Evolutionary conservation across 768 basidiomycete genomes (phyloP).

Genomic region (Cystofilobasidium ferigula): DNA sequence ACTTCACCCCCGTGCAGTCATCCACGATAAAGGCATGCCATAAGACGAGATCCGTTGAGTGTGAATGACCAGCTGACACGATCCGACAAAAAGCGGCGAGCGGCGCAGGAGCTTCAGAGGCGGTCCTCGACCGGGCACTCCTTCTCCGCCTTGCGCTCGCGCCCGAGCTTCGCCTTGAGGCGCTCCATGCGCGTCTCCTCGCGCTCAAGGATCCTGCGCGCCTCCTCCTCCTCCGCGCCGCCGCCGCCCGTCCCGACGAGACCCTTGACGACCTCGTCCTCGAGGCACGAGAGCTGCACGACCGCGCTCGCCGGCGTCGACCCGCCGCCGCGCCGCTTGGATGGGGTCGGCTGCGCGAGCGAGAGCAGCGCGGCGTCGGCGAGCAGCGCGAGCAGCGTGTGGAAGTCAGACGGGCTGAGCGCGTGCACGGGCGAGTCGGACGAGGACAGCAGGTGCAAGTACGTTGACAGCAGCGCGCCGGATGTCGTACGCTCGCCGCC

Average conservation of each 20-base stretch:
- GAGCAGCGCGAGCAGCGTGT: conserved; percentile 37
- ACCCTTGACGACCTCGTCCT: conserved; percentile 34
- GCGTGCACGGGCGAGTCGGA: conserved; percentile 34
- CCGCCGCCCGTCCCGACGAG: conserved; percentile 27
- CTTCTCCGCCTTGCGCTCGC: conserved; percentile 17
- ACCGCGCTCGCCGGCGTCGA: not conserved
- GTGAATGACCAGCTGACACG: not conserved
- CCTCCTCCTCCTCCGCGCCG: conserved; percentile 36
- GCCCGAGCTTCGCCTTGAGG: conserved; percentile 3
- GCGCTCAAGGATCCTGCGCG: conserved; percentile 28
- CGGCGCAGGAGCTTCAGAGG: too few species aligned
- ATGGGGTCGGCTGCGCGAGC: conserved; percentile 22
- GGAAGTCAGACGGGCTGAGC: conserved; percentile 36
- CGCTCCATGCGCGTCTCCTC: conserved; percentile 21
- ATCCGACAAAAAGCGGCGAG: too few species aligned
- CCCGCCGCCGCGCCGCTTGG: conserved; percentile 23
- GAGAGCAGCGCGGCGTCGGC: conserved; percentile 35
- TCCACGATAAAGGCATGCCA: too few species aligned
- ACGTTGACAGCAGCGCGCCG: conserved; percentile 35
- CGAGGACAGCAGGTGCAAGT: conserved; percentile 35
- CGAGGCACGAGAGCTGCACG: conserved; percentile 32
- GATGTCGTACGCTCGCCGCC: conserved; percentile 21
- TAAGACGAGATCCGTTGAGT: too few species aligned
- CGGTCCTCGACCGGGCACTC: conserved; percentile 19
- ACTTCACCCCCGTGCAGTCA: too few species aligned